Evolutionary conservation across 208 protist genomes (phyloP).

Genomic region (Acanthamoeba healyi): DNA sequence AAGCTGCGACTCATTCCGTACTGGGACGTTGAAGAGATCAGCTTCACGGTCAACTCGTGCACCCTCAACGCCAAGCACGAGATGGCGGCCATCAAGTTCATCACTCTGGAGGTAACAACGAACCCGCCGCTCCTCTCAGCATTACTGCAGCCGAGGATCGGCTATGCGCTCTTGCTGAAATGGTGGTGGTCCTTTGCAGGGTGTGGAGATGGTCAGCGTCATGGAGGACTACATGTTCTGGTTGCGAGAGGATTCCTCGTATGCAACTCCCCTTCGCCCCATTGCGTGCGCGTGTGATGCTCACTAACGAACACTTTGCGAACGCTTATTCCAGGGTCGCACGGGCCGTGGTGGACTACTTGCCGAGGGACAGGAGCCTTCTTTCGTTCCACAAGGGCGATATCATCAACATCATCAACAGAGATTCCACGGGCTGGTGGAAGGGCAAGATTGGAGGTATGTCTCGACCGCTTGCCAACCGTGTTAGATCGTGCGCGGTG

Average conservation of each 20-base stretch:
- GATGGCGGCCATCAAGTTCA: background rate
- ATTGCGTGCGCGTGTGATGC: background rate
- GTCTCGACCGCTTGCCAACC: too few relatives aligned
- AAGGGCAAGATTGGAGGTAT: constrained; percentile 13
- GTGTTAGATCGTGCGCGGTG: too few relatives aligned
- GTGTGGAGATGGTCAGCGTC: constrained; percentile 45
- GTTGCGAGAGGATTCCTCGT: constrained; percentile 42
- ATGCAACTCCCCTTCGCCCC: background rate
- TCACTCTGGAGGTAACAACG: constrained; percentile 23
- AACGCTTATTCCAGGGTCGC: background rate
- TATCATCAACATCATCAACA: background rate
- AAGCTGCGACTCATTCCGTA: constrained; percentile 1
- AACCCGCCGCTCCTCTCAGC: too few relatives aligned
- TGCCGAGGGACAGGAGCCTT: background rate
- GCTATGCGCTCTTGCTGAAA: background rate
- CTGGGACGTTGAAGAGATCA: background rate
- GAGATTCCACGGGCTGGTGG: background rate
- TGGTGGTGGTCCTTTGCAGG: constrained; percentile 25
- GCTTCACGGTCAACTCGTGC: constrained; percentile 23
- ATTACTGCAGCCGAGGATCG: too few relatives aligned
- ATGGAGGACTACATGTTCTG: constrained; percentile 70
- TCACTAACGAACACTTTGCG: too few relatives aligned
- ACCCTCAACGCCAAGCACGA: background rate
- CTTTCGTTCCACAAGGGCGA: constrained; percentile 38
- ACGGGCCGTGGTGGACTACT: background rate